Evolutionary conservation across 192 early-diverging fungal species (phyloP).

Genomic region (Backusella tuberculispora): DNA sequence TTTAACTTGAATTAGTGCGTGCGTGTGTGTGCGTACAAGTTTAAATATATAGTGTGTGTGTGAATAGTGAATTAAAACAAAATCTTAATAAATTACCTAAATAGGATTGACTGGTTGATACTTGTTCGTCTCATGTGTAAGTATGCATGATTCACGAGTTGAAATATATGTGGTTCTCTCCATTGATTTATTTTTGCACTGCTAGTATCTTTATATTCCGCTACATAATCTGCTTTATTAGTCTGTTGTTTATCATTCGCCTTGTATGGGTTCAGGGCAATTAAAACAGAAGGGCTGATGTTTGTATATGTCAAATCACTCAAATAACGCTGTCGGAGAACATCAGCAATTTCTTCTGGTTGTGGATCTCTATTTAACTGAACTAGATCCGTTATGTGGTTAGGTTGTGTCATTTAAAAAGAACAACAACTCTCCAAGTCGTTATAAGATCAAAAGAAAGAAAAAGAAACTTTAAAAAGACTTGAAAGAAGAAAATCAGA

Average conservation of each 20-base stretch:
- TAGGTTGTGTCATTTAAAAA: neutral
- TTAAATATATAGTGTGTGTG: slow-evolving; percentile 17
- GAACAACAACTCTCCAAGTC: neutral
- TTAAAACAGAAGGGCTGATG: slow-evolving; percentile 60
- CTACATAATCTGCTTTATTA: slow-evolving; percentile 67
- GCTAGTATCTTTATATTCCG: slow-evolving; percentile 62
- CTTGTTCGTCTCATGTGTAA: slow-evolving; percentile 76
- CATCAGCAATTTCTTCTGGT: slow-evolving; percentile 43
- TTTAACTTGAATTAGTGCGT: neutral
- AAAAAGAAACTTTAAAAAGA: slow-evolving; percentile 8
- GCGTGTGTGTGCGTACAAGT: neutral
- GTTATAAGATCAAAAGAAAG: slow-evolving; percentile 6
- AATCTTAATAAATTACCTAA: slow-evolving; percentile 36
- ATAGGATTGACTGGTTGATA: slow-evolving; percentile 55
- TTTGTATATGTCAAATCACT: slow-evolving; percentile 57
- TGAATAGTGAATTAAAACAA: neutral
- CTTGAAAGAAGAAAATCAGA: neutral
- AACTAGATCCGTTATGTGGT: slow-evolving; percentile 22
- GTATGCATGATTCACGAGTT: slow-evolving; percentile 77
- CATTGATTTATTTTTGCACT: slow-evolving; percentile 48
- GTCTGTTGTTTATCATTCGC: slow-evolving; percentile 31
- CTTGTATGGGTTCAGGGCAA: slow-evolving; percentile 65
- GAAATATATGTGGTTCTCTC: slow-evolving; percentile 77
- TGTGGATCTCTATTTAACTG: slow-evolving; percentile 19
- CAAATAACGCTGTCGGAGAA: slow-evolving; percentile 59